phyloP scores from a whole-genome alignment of 306 rosid genomes.

The Corylus americana region DNA sequence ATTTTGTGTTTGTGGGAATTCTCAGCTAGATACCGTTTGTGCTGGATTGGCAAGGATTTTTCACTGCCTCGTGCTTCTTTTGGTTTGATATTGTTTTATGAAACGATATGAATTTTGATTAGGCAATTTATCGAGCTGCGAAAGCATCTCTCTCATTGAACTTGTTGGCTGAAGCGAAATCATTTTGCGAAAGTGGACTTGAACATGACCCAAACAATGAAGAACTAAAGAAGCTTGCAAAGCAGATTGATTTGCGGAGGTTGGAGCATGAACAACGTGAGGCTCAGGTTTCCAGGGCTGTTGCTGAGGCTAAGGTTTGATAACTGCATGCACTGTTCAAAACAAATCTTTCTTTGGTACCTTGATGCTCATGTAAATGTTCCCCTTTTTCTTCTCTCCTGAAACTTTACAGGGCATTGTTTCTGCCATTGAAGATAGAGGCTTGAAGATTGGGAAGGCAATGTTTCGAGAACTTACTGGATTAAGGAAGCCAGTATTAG shows the following conservation, averaged over 20 bases:
- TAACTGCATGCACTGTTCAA: conserved; percentile 17
- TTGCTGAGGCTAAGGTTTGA: conserved; percentile 66
- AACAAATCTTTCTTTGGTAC: conserved; percentile 17
- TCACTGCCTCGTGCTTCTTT: conserved; percentile 14
- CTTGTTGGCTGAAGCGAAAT: conserved; percentile 67
- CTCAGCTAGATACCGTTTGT: background rate
- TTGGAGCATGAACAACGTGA: conserved; percentile 63
- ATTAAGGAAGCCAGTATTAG: conserved; percentile 65
- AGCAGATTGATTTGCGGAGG: conserved; percentile 56
- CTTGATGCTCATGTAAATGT: conserved; percentile 13
- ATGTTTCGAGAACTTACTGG: conserved; percentile 75
- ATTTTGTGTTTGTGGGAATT: conserved; percentile 7
- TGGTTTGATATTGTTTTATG: conserved; percentile 23
- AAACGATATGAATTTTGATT: conserved; percentile 27
- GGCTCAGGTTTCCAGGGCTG: conserved; percentile 68
- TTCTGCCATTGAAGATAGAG: conserved; percentile 60
- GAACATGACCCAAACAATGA: conserved; percentile 64
- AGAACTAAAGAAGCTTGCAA: conserved; percentile 65
- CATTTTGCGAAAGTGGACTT: conserved; percentile 64
- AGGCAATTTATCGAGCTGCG: conserved; percentile 85
- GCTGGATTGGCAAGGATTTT: background rate
- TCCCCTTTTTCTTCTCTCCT: conserved; percentile 6
- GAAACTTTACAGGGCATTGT: conserved; percentile 59
- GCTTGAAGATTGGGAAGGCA: conserved; percentile 78
- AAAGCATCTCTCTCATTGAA: conserved; percentile 75